These are phyloP conservation scores for Aspergillus hiratsukae DNA, from an alignment of 2,329 filamentous ascomycete genomes.

Conservation along the genomic window DNA sequence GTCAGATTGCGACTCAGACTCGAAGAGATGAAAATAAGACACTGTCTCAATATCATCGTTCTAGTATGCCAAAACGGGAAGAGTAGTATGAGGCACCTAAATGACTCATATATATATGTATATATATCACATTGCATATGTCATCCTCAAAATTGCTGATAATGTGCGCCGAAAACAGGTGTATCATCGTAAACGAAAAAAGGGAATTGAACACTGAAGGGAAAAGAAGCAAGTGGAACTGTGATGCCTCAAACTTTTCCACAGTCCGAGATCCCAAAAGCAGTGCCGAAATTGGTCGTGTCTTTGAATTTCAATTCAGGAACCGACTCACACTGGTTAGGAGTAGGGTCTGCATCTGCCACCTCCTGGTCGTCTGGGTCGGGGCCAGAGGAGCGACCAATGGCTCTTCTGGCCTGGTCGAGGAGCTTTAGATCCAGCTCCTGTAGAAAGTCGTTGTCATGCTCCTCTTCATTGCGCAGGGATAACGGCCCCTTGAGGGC, in stretches of 20 bases:
- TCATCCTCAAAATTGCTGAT: too few relatives aligned
- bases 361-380: slow-evolving; percentile 21
- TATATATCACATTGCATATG: background rate
- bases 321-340: slow-evolving; percentile 18
- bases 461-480: slow-evolving; percentile 38
- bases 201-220: too few relatives aligned
- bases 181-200: too few relatives aligned
- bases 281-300: slow-evolving; percentile 46
- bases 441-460: slow-evolving; percentile 38
- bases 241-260: slow-evolving; percentile 10
- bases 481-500: slow-evolving; percentile 42
- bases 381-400: slow-evolving; percentile 18
- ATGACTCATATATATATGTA: background rate
- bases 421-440: slow-evolving; percentile 42
- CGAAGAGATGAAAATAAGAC: background rate
- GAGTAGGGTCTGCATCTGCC: slow-evolving; percentile 18
- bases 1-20: background rate
- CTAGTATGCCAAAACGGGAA: background rate
- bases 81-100: background rate
- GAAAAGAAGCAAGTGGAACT: too few relatives aligned
- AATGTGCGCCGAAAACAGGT: too few relatives aligned
- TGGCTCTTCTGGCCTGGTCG: slow-evolving; percentile 33
- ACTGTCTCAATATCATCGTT: background rate
- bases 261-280: slow-evolving; percentile 34
- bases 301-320: slow-evolving; percentile 41